A percentile compares a stretch with the other conserved stretches of the same genome.
These are phyloP conservation scores for Colletotrichum simmondsii DNA, from an alignment of 2,329 filamentous ascomycete genomes.

Conservation along the genomic window DNA sequence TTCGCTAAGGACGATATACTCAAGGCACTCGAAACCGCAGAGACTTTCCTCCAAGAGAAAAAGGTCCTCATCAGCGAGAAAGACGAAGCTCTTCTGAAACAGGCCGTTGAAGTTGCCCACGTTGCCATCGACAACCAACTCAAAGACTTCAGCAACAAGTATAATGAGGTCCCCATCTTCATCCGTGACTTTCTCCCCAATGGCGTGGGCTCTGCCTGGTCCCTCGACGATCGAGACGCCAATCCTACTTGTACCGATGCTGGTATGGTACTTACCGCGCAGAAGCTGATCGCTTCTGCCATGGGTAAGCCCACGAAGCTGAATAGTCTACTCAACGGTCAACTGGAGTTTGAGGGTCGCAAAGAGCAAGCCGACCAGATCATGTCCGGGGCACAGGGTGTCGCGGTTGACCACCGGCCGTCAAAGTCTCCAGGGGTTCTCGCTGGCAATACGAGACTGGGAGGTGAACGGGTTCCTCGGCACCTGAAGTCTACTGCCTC, in stretches of 20 bases:
- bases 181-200: slow-evolving; percentile 72
- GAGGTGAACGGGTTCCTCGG: slow-evolving; percentile 45
- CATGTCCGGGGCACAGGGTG: slow-evolving; percentile 25
- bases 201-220: slow-evolving; percentile 71
- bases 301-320: slow-evolving; percentile 55
- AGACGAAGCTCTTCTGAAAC: slow-evolving; percentile 69
- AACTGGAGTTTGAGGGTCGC: slow-evolving; percentile 55
- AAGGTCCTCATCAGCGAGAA: slow-evolving; percentile 66
- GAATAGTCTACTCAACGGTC: slow-evolving; percentile 59
- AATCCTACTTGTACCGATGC: slow-evolving; percentile 62
- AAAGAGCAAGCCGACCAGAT: slow-evolving; percentile 44
- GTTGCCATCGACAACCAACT: slow-evolving; percentile 67
- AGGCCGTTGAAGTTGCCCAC: slow-evolving; percentile 75
- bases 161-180: slow-evolving; percentile 83
- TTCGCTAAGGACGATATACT: slow-evolving; percentile 72
- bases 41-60: slow-evolving; percentile 73
- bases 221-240: slow-evolving; percentile 66
- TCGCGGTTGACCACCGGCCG: slow-evolving; percentile 1
- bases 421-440: slow-evolving; percentile 33
- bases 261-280: slow-evolving; percentile 61
- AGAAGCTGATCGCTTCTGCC: slow-evolving; percentile 61
- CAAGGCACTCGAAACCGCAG: slow-evolving; percentile 73
- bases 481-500: slow-evolving; percentile 46
- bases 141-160: slow-evolving; percentile 74
- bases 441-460: slow-evolving; percentile 57